phyloP scores from a whole-genome alignment of 1,284 basidiomycete species.

The Afroboletus lepidellus region DNA sequence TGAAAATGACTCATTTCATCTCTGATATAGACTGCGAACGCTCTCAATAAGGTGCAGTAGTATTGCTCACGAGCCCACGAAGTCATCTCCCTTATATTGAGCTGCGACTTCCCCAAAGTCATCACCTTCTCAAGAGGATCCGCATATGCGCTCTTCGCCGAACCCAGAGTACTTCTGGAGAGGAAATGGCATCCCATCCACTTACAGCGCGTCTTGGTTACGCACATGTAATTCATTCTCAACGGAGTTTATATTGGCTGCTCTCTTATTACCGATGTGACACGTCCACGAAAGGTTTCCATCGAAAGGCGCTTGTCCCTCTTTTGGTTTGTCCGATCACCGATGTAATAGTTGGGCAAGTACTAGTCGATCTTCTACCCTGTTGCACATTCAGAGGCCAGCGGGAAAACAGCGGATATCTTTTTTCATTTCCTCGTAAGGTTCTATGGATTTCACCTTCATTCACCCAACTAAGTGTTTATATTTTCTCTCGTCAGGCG shows the following conservation, averaged over 20 bases:
- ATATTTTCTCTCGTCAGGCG: neutral
- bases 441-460: neutral
- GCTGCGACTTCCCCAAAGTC: conserved; percentile 3
- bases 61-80: conserved; percentile 12
- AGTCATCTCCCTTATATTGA: conserved; percentile 10
- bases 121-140: conserved; percentile 25
- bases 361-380: conserved; percentile 8
- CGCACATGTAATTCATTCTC: conserved; percentile 6
- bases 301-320: neutral
- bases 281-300: conserved; percentile 6
- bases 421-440: neutral
- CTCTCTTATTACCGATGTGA: conserved; percentile 21
- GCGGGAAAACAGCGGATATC: neutral
- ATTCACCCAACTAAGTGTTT: neutral
- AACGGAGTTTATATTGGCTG: neutral
- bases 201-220: conserved; percentile 7
- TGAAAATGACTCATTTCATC: conserved; percentile 23
- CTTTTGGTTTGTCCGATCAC: conserved; percentile 2
- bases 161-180: conserved; percentile 5
- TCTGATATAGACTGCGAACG: conserved; percentile 9
- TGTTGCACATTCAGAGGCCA: neutral
- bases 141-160: conserved; percentile 11
- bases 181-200: conserved; percentile 7
- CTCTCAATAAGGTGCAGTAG: neutral
- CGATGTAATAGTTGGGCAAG: conserved; percentile 1